Evolutionary conservation across 805 yeast species (phyloP).

Genomic region (Metschnikowia arizonensis): DNA sequence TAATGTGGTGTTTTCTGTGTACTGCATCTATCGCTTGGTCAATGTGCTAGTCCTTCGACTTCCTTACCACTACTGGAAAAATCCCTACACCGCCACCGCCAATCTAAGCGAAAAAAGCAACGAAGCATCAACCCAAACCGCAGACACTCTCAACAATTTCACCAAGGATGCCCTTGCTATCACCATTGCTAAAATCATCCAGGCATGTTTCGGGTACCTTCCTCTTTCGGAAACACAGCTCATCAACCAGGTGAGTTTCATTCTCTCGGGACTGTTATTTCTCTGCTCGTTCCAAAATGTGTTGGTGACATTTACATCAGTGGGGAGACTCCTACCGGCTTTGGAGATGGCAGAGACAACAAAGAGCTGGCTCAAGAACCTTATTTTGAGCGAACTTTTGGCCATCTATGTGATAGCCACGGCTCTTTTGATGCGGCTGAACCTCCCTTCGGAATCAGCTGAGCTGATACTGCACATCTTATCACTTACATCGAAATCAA

Average conservation of each 20-base stretch:
- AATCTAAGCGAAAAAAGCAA: no score
- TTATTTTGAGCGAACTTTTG: slow-evolving; percentile 41
- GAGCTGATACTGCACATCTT: slow-evolving; percentile 37
- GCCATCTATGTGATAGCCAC: slow-evolving; percentile 53
- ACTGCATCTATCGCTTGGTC: slow-evolving; percentile 47
- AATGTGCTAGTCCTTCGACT: slow-evolving; percentile 40
- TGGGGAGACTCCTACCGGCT: slow-evolving; percentile 32
- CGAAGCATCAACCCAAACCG: no score
- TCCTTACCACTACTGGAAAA: slow-evolving; percentile 26
- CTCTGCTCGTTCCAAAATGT: slow-evolving; percentile 64
- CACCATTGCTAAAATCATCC: slow-evolving; percentile 41
- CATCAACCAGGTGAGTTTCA: slow-evolving; percentile 44
- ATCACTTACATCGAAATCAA: slow-evolving; percentile 23
- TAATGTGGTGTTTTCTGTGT: slow-evolving; percentile 36
- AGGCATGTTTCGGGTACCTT: slow-evolving; percentile 22
- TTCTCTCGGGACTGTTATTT: slow-evolving; percentile 57
- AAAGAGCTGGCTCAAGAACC: slow-evolving; percentile 34
- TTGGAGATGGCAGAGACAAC: slow-evolving; percentile 14
- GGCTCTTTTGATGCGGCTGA: slow-evolving; percentile 45
- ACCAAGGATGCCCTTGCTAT: slow-evolving; percentile 47
- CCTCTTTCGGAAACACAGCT: slow-evolving; percentile 38
- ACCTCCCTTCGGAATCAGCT: slow-evolving; percentile 43
- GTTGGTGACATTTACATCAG: slow-evolving; percentile 52
- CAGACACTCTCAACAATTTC: slow-evolving; percentile 12
- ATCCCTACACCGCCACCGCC: slow-evolving; percentile 7